Base-by-base conservation (phyloP, 2,329 filamentous ascomycete genomes). In the Pseudocercospora fuligena region DNA sequence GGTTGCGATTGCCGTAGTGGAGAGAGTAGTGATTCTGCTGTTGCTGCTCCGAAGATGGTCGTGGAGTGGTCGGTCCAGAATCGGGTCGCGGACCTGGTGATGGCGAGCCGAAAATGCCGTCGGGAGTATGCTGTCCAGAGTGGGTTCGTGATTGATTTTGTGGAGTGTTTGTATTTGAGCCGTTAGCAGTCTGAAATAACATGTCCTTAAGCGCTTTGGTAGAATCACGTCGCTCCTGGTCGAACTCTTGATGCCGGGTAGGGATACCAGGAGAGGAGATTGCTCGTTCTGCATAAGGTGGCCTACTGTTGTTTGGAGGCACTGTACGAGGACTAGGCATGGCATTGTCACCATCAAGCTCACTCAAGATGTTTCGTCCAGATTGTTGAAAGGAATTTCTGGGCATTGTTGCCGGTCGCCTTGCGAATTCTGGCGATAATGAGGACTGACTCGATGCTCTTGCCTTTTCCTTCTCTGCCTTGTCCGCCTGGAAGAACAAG, bases 401-500 rank as follows among this genome's bases (percentile, higher is more conserved):
- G 12, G 70, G 72, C 65, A 70, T 70, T n/a, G 71, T 72, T 16
- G 70, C 66, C 16, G 69, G 76, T 66, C 67, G 75, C 67, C 70
- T 74, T 47, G 81, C 79, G 25, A 62, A 77, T 25, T 72, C 82
- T n/a, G 87, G 86, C n/a, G 85, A 88, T 66, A 85, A 83, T 16
- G 40, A 43, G 4, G 84, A 82, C 9, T 80, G 78, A 70, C 85
- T 88, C 21, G 83, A 83, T 66, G 85, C 84, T 27, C 83, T 83
- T 54, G 85, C 85, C 66, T 85, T 84, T 61, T 89, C 89, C 75
- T 89, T 91, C 78, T 95, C 92, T 67, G 92, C 90, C 59, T 91
- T 88, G 73, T 97, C 92, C 36, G 93, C 93, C 68, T 90, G 90
- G 83, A 98, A 98, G 76, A 98, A 90, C 69, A 97, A 86, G 74